Base-by-base conservation (phyloP, 257 asterid genomes). In the Gentiana dahurica region DNA sequence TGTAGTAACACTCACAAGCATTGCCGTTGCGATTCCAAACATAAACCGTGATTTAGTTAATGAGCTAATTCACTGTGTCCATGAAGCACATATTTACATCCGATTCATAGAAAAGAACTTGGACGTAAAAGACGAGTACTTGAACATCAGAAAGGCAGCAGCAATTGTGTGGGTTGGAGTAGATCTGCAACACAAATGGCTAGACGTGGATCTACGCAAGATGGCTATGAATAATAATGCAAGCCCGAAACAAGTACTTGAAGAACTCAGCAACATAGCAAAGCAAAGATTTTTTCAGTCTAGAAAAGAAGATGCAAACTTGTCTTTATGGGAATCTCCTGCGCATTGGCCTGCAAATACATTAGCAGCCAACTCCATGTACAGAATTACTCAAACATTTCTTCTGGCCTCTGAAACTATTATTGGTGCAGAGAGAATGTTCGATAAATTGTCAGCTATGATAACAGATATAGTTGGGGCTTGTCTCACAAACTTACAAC, bases 331-430 rank as follows among this genome's bases (percentile, higher is more conserved):
- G 13, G 78, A 83, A 57, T 50, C 47, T 45, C 81, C 92, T 57
- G 71, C 81, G 36, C 69, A 57, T 51, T 87, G 96, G 96, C 94
- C 96, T 3, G 34, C 48, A 69, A 62, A 80, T 49, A 68, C 76
- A 51, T 62, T 87, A 64, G 94, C 83, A 5, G 87, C 96, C 41
- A 84, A 87, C 71, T 66, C 89, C 10, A 87, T 87, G 94, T 87
- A 84, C 68, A 73, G 92, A 66, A 72, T 71, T 56, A 81, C 94
- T 65, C 81, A 80, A 68, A 78, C 94, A 2, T 83, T 87, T 71
- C 50, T 79, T 64, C 78, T 71, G 53, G 39, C 53, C 24, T 45
- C 59, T 51, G 75, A 65, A 33, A 24, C 65, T 59, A 54, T 43
- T 57, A 24, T 24, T 50, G 24, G 0, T 67, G 72, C 75, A 8